Conservation (phyloP, 2,329 filamentous ascomycete genomes). For the Sporothrix pseudoabietina region DNA sequence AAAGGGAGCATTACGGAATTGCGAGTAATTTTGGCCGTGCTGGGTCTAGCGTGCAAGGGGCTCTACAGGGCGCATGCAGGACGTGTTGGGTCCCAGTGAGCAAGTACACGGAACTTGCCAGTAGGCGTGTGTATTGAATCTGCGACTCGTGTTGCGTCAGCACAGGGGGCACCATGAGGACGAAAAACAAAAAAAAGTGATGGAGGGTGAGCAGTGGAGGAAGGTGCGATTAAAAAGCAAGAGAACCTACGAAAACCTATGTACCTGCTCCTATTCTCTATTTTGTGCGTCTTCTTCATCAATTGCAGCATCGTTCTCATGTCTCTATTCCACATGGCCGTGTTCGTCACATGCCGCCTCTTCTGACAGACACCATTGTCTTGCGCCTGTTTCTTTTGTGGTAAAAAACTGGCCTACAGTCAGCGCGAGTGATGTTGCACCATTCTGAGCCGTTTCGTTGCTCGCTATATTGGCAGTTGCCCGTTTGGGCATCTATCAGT, state of each 20-base stretch:
- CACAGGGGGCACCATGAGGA: neutral
- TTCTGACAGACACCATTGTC: slow-evolving; percentile 13
- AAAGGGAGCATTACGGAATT: slow-evolving; percentile 9
- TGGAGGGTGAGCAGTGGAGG: neutral
- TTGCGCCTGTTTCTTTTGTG: slow-evolving; percentile 14
- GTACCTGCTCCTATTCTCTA: neutral
- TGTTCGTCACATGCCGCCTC: neutral
- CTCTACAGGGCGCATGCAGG: slow-evolving; percentile 1
- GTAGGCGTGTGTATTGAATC: neutral
- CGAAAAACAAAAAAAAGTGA: neutral
- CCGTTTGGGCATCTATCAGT: neutral
- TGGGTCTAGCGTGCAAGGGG: neutral
- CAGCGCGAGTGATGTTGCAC: neutral
- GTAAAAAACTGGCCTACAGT: neutral
- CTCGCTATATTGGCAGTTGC: neutral
- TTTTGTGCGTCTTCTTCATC: neutral
- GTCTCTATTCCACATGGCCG: neutral
- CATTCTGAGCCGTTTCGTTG: neutral
- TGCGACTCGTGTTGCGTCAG: slow-evolving; percentile 28
- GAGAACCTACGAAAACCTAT: neutral
- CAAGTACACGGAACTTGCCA: slow-evolving; percentile 19
- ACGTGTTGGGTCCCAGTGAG: neutral
- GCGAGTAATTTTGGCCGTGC: slow-evolving; percentile 13
- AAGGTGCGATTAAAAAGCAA: slow-evolving; percentile 13
- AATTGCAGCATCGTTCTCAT: neutral